Percentiles rank a stretch among this genome's conserved stretches.
These are phyloP conservation scores for Taphrina pruni DNA, from an alignment of 1,139 yeast genomes.

Conservation along the genomic window DNA sequence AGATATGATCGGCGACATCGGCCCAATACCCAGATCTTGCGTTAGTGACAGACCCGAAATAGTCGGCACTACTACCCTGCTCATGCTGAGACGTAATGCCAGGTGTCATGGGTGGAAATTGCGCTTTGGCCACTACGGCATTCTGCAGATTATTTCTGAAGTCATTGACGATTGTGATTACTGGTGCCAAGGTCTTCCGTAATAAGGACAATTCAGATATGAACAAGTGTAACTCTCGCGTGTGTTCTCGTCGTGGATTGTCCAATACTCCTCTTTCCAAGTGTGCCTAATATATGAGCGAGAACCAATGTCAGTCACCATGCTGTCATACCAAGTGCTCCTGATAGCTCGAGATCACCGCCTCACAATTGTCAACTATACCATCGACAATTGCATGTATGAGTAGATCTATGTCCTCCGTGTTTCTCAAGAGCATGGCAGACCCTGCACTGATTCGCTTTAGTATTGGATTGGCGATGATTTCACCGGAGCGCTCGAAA, in stretches of 20 bases:
- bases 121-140: slow-evolving; percentile 19
- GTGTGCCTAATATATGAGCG: slow-evolving; percentile 49
- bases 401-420: slow-evolving; percentile 59
- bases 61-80: background rate
- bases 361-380: slow-evolving; percentile 63
- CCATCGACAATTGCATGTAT: slow-evolving; percentile 63
- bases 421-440: slow-evolving; percentile 52
- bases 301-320: background rate
- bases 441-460: slow-evolving; percentile 56
- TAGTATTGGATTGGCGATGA: slow-evolving; percentile 59
- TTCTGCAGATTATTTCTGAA: slow-evolving; percentile 17
- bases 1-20: slow-evolving; percentile 64
- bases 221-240: slow-evolving; percentile 60
- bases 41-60: slow-evolving; percentile 46
- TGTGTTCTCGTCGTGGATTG: slow-evolving; percentile 59
- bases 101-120: slow-evolving; percentile 18
- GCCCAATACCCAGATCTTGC: slow-evolving; percentile 56
- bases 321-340: slow-evolving; percentile 51
- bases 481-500: slow-evolving; percentile 61
- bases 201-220: slow-evolving; percentile 59
- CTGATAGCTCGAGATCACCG: slow-evolving; percentile 65
- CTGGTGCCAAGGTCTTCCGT: slow-evolving; percentile 57
- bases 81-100: slow-evolving; percentile 1
- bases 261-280: slow-evolving; percentile 60
- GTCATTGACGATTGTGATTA: slow-evolving; percentile 55